These are phyloP conservation scores for Colletotrichum cordylinicola DNA, from an alignment of 2,329 filamentous ascomycete species.

Conservation along the genomic window DNA sequence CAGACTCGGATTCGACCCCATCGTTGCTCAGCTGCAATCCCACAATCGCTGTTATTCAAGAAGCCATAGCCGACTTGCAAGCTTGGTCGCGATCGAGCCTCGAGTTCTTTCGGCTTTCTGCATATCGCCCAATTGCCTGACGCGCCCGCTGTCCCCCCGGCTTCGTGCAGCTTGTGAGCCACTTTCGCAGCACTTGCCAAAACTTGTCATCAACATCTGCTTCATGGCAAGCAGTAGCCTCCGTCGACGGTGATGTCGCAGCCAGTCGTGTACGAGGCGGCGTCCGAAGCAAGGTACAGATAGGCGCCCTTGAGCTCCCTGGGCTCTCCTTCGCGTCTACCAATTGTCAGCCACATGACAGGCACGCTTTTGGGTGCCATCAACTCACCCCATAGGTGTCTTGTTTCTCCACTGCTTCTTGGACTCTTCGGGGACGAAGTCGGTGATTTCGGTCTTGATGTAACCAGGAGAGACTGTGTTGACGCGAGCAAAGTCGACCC, in stretches of 20 bases:
- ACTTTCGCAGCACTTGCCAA: neutral
- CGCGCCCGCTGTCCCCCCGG: neutral
- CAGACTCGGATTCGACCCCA: neutral
- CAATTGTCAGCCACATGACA: slow-evolving; percentile 17
- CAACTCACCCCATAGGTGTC: slow-evolving; percentile 74
- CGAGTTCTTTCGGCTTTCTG: neutral
- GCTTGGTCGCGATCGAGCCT: neutral
- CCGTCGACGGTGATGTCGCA: slow-evolving; percentile 78
- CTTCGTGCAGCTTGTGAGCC: neutral
- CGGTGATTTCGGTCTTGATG: slow-evolving; percentile 75
- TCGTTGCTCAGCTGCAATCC: neutral
- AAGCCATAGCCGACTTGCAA: neutral
- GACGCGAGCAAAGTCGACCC: slow-evolving; percentile 75
- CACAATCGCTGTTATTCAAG: neutral
- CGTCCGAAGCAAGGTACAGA: slow-evolving; percentile 81
- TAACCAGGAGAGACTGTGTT: slow-evolving; percentile 80
- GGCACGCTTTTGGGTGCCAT: neutral
- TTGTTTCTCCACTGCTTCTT: slow-evolving; percentile 79
- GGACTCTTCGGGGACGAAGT: slow-evolving; percentile 68
- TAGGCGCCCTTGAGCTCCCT: slow-evolving; percentile 85
- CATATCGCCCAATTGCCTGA: neutral
- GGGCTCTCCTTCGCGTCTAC: slow-evolving; percentile 70
- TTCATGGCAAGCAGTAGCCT: slow-evolving; percentile 66
- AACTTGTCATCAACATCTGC: neutral
- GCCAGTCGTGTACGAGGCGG: slow-evolving; percentile 82